Evolutionary conservation across 805 yeast genomes (phyloP).

Genomic region (Ogataea pini): DNA sequence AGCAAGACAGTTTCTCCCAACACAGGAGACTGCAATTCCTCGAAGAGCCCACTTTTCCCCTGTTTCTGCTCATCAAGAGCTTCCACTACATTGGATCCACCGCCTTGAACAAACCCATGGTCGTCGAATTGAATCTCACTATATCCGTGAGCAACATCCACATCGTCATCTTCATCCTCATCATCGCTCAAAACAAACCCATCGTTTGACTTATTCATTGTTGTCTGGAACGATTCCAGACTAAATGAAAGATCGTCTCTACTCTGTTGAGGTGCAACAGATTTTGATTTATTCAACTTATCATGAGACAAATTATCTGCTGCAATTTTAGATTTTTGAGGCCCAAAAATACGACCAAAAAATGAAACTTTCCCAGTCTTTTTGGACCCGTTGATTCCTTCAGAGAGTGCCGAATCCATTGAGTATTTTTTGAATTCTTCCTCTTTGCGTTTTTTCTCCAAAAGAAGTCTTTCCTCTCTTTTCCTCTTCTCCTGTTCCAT

Average conservation of each 20-base stretch:
- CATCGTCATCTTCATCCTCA: conserved; percentile 17
- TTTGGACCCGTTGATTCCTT: background rate
- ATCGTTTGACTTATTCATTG: conserved; percentile 5
- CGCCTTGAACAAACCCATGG: conserved; percentile 7
- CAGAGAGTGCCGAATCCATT: background rate
- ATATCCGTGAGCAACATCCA: conserved; percentile 16
- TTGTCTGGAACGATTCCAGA: conserved; percentile 4
- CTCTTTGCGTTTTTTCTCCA: conserved; percentile 24
- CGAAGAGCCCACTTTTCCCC: background rate
- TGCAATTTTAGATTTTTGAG: conserved; percentile 31
- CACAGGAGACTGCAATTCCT: background rate
- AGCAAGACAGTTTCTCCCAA: background rate
- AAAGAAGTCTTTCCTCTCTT: conserved; percentile 24
- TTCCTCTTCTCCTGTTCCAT: conserved; percentile 24
- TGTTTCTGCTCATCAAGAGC: conserved; percentile 3
- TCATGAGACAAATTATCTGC: conserved; percentile 31
- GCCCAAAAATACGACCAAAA: conserved; percentile 28
- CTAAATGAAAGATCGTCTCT: conserved; percentile 10
- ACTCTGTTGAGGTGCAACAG: background rate
- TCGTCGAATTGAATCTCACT: conserved; percentile 16
- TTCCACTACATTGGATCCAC: conserved; percentile 5
- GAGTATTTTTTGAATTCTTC: conserved; percentile 25
- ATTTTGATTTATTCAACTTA: conserved; percentile 3
- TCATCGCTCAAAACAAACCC: conserved; percentile 14
- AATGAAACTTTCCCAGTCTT: conserved; percentile 21